Conservation (phyloP, 495 filamentous ascomycete genomes). For the Cercophora newfieldiana region DNA sequence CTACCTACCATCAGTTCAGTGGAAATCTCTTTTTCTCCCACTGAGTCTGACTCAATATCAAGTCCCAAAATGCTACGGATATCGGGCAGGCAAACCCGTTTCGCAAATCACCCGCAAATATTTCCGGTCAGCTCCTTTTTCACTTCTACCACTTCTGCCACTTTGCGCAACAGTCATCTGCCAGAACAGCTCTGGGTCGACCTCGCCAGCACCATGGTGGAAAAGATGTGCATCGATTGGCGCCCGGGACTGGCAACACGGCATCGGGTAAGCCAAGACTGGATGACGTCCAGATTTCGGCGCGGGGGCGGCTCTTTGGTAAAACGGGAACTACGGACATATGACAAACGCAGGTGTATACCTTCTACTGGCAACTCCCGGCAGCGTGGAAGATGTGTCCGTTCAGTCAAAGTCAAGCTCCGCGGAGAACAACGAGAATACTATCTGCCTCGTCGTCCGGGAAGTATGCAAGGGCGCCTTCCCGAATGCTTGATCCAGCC, state of each 20-base stretch:
- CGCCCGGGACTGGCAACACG: not conserved
- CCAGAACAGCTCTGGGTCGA: not conserved
- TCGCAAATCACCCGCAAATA: slow-evolving; percentile 8
- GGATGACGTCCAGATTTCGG: slow-evolving; percentile 1
- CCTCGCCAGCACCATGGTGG: not conserved
- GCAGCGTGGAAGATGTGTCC: not conserved
- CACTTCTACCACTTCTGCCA: no score
- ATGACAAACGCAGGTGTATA: not conserved
- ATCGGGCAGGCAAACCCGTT: not conserved
- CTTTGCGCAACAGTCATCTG: no score
- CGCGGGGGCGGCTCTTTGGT: slow-evolving; percentile 12
- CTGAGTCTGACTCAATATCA: no score
- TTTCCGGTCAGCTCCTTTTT: not conserved
- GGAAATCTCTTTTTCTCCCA: no score
- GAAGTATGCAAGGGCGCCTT: not conserved
- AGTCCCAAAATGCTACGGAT: not conserved
- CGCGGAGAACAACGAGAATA: not conserved
- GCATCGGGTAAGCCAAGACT: not conserved
- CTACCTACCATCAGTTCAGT: not conserved
- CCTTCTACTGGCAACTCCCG: not conserved
- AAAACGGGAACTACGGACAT: not conserved
- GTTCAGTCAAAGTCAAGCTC: not conserved
- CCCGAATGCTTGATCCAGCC: slow-evolving; percentile 14
- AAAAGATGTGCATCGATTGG: not conserved
- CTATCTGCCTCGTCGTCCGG: not conserved